Conservation (phyloP, 2,329 filamentous ascomycete genomes). For the Fusarium penzigii region DNA sequence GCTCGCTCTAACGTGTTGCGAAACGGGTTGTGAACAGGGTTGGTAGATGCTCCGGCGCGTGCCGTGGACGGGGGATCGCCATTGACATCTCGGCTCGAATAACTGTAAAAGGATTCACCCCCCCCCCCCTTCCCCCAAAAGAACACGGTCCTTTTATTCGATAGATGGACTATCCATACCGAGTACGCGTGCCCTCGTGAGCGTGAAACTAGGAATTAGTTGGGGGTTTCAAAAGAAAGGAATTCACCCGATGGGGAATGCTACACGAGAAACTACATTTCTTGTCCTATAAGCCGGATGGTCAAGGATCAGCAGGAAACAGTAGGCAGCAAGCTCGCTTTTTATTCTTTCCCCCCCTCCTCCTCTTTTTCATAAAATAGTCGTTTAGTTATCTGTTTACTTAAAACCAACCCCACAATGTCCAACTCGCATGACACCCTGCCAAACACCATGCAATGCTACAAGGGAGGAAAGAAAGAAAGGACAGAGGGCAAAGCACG, state of each 20-base stretch:
- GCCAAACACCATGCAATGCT: background rate
- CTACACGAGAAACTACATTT: too few species aligned
- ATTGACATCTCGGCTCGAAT: background rate
- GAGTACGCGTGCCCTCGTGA: background rate
- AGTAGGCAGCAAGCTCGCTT: too few species aligned
- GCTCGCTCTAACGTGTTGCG: background rate
- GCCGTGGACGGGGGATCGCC: background rate
- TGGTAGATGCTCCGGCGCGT: background rate
- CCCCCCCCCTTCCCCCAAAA: background rate
- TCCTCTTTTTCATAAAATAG: too few species aligned
- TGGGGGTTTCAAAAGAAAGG: background rate
- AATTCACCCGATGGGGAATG: too few species aligned
- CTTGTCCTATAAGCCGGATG: too few species aligned
- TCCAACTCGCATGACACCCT: background rate
- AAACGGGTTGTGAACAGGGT: background rate
- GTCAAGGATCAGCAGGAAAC: too few species aligned
- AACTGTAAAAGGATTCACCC: background rate
- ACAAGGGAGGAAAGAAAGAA: background rate
- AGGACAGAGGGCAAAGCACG: background rate
- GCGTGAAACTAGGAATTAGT: background rate
- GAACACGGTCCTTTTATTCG: constrained; percentile 1
- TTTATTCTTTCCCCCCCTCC: too few species aligned
- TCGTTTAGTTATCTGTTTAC: too few species aligned
- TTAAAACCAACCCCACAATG: too few species aligned
- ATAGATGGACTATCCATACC: background rate